Base-by-base conservation (phyloP, 2,329 filamentous ascomycete species). In the Xylaria digitata region DNA sequence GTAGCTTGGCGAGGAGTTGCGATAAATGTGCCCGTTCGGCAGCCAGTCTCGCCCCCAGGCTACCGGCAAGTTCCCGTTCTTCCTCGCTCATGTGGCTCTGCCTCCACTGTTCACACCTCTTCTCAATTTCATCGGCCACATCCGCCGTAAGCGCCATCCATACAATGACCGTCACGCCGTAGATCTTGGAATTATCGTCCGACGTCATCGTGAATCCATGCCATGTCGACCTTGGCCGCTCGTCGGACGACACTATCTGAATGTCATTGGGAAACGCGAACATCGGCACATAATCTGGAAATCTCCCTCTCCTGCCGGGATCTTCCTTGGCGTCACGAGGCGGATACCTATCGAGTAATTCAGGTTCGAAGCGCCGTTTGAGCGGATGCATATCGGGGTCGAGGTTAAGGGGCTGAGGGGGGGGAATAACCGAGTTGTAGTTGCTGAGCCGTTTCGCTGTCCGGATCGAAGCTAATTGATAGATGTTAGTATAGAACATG, bases 261-360 rank as follows among this genome's bases (percentile, higher is more conserved):
- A 99, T 96, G 78, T 99, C 96, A 79, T 98, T 97, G 52, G 96
- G 96, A 75, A 98, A 99, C 61, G 96, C 94, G 80, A 99, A 99
- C 96, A 99, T 98, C 63, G 96, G 96, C 19, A 99, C 93, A 75
- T 97, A 99, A 77, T 99, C 96, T 0, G 96, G 96, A 76, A 99
- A 98, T 64, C 87, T 90, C 61, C 93, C 94, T 75, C 96, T 87
- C 74, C 91, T 87, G 72, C 92, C 88, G 58, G 91, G 80, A 73
- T 97, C 94, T 65, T 97, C 94, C 23, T 89, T 85, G 76, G 93
- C 91, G 70, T 89, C 87, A 77, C 93, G 93, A 17, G 93, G 91
- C 7, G 96, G 96, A 75, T 98, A 98, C 78, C 94, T 88, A 79
- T 99, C 96, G 34, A 99, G 87, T 23, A 99, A 83, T n/a, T 97